Evolutionary conservation across 441 rosid genomes (phyloP).

Genomic region (Erodium texanum): DNA sequence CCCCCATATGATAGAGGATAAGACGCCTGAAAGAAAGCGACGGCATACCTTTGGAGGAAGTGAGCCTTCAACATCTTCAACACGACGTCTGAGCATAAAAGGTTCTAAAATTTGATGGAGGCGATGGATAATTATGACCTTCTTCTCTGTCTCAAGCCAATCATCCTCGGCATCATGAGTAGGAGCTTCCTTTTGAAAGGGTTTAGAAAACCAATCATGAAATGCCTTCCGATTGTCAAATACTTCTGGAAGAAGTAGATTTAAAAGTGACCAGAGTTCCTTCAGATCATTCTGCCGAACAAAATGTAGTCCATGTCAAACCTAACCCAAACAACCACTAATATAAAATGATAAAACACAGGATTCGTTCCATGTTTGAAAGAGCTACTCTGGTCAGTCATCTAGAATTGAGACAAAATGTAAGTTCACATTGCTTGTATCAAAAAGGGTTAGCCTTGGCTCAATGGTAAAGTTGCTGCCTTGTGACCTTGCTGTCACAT

Average conservation of each 20-base stretch:
- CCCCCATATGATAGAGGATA: slow-evolving; percentile 11
- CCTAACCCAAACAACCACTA: neutral
- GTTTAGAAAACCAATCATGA: slow-evolving; percentile 99
- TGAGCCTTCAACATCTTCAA: slow-evolving; percentile 98
- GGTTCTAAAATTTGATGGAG: slow-evolving; percentile 99
- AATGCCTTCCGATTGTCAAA: slow-evolving; percentile 98
- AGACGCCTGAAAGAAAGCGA: slow-evolving; percentile 8
- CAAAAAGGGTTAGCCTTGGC: neutral
- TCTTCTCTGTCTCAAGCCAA: slow-evolving; percentile 99
- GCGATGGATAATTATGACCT: slow-evolving; percentile 93
- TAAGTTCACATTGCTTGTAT: neutral
- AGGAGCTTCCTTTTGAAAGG: slow-evolving; percentile 87
- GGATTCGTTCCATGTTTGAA: neutral
- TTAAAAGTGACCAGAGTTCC: slow-evolving; percentile 98
- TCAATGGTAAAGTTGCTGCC: neutral
- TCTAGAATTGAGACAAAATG: neutral
- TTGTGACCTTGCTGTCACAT: neutral
- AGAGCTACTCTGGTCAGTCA: neutral
- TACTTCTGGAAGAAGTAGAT: slow-evolving; percentile 98
- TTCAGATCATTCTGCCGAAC: slow-evolving; percentile 85
- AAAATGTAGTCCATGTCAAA: slow-evolving; percentile 12
- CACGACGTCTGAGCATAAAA: slow-evolving; percentile 99
- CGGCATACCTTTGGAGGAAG: slow-evolving; percentile 95
- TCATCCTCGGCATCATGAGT: slow-evolving; percentile 88
- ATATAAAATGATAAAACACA: neutral